Percentiles rank a stretch among this genome's conserved stretches.
These are phyloP conservation scores for Trichoderma breve DNA, from an alignment of 2,329 filamentous ascomycete species.

Conservation along the genomic window DNA sequence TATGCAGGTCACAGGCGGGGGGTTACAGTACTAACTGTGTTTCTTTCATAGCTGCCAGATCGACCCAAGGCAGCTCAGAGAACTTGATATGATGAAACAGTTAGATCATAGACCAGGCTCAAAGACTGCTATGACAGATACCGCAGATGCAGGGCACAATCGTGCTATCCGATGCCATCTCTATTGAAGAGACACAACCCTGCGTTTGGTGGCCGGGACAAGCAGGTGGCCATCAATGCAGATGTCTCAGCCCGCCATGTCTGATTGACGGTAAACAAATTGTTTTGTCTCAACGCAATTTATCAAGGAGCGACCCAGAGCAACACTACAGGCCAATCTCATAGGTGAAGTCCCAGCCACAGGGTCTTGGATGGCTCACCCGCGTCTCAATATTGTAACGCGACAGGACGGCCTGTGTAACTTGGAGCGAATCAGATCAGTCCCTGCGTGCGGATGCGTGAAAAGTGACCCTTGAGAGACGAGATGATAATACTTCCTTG, in stretches of 20 bases:
- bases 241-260: not conserved
- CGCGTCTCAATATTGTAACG: not conserved
- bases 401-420: slow-evolving; percentile 1
- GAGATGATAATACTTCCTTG: not conserved
- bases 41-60: not conserved
- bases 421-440: slow-evolving; percentile 2
- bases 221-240: not conserved
- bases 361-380: not conserved
- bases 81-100: not conserved
- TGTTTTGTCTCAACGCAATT: slow-evolving; percentile 7
- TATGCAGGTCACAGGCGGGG: slow-evolving; percentile 13
- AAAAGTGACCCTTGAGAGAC: not conserved
- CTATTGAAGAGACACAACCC: not conserved
- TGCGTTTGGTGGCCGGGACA: not conserved
- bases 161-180: not conserved
- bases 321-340: not conserved
- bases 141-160: not conserved
- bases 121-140: not conserved
- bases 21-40: not conserved
- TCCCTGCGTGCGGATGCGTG: not conserved
- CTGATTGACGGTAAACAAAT: not conserved
- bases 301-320: not conserved
- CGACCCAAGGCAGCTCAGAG: not conserved
- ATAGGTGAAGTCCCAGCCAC: not conserved
- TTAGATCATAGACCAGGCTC: not conserved